Conservation (phyloP, 2,329 filamentous ascomycete species). For the Alternaria sp. region DNA sequence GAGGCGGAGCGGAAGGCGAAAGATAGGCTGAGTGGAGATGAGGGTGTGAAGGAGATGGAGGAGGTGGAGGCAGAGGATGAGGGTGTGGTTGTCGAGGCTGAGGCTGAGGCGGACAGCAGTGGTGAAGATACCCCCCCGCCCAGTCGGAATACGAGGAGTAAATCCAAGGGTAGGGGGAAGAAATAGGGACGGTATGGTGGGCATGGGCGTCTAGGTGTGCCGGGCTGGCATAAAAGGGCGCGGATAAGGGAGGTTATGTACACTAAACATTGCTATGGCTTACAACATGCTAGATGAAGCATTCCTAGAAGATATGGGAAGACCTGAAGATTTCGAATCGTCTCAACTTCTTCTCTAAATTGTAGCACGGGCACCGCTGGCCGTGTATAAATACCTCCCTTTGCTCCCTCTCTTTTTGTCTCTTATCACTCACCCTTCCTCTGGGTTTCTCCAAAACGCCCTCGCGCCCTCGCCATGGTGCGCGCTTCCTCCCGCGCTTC, state of each 20-base stretch:
- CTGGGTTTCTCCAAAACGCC: neutral
- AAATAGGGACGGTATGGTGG: constrained; percentile 27
- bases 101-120: constrained; percentile 14
- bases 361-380: neutral
- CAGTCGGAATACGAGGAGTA: constrained; percentile 51
- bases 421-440: neutral
- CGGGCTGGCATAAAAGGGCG: neutral
- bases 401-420: neutral
- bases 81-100: constrained; percentile 18
- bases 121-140: constrained; percentile 36
- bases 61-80: constrained; percentile 31
- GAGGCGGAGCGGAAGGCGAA: constrained; percentile 60
- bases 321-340: neutral
- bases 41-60: constrained; percentile 1
- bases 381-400: neutral
- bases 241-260: neutral
- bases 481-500: no score
- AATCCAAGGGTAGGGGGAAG: constrained; percentile 49
- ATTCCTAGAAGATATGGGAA: neutral
- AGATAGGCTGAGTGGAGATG: constrained; percentile 18
- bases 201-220: neutral
- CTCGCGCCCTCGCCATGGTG: no score
- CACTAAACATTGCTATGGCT: neutral
- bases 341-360: neutral
- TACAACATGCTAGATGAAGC: neutral